Conservation (phyloP, 2,329 filamentous ascomycete genomes). For the Alternaria gansuensis region DNA sequence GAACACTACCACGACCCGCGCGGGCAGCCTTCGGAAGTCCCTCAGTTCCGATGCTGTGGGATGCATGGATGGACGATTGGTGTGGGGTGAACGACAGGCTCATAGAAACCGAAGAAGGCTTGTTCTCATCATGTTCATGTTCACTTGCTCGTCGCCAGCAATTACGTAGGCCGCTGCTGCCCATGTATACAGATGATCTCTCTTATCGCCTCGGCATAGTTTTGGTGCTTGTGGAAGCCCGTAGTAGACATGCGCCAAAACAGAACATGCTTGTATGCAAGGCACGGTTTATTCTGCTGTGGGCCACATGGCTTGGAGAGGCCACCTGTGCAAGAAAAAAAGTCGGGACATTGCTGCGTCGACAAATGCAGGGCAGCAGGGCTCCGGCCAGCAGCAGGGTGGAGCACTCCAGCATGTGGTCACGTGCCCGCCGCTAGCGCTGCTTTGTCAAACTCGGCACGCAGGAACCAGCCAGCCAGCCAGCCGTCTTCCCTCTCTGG, state of each 20-base stretch:
- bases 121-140: background rate
- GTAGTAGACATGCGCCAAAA: background rate
- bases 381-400: slow-evolving; percentile 3
- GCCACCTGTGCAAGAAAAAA: slow-evolving; percentile 2
- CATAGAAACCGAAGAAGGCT: background rate
- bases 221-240: background rate
- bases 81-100: background rate
- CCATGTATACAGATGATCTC: background rate
- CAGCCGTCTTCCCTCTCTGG: slow-evolving; percentile 12
- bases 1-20: slow-evolving; percentile 14
- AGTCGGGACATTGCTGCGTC: slow-evolving; percentile 2
- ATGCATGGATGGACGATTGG: slow-evolving; percentile 2
- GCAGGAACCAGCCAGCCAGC: slow-evolving; percentile 14
- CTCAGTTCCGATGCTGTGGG: slow-evolving; percentile 15
- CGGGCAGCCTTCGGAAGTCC: slow-evolving; percentile 19
- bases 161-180: slow-evolving; percentile 4
- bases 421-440: slow-evolving; percentile 28
- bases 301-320: background rate
- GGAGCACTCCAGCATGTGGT: slow-evolving; percentile 9
- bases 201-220: slow-evolving; percentile 13
- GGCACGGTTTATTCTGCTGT: slow-evolving; percentile 7
- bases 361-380: slow-evolving; percentile 8
- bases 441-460: slow-evolving; percentile 27
- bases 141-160: background rate
- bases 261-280: slow-evolving; percentile 4